Conservation (phyloP, 768 basidiomycete species). For the Cystobasidiopsis lactophilus region DNA sequence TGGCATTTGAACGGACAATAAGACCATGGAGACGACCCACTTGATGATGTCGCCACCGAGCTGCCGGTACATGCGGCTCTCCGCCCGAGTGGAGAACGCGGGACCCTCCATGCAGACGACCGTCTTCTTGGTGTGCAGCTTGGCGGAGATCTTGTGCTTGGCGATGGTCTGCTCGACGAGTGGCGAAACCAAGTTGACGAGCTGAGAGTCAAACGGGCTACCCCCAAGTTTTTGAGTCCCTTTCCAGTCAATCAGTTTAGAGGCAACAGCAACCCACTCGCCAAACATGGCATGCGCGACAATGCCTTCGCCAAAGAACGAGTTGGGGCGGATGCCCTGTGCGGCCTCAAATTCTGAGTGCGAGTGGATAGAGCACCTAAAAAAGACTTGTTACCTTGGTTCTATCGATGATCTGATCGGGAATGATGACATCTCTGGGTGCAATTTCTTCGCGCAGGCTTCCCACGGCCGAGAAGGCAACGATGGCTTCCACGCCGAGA, state of each 20-base stretch:
- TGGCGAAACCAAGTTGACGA: slow-evolving; percentile 43
- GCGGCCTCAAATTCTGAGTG: neutral
- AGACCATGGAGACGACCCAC: neutral
- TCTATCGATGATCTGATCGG: slow-evolving; percentile 82
- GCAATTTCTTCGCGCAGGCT: slow-evolving; percentile 79
- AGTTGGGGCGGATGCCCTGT: slow-evolving; percentile 53
- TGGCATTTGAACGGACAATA: neutral
- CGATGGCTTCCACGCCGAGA: slow-evolving; percentile 64
- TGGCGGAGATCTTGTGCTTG: slow-evolving; percentile 30
- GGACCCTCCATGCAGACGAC: slow-evolving; percentile 95
- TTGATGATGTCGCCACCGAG: slow-evolving; percentile 84
- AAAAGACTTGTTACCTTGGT: slow-evolving; percentile 36
- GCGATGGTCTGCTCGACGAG: slow-evolving; percentile 42
- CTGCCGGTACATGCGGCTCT: slow-evolving; percentile 75
- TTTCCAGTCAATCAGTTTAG: slow-evolving; percentile 20
- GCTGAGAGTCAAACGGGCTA: slow-evolving; percentile 25
- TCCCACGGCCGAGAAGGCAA: slow-evolving; percentile 90
- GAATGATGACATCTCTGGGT: slow-evolving; percentile 71
- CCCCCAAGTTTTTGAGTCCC: too few relatives aligned
- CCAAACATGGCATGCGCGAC: slow-evolving; percentile 90
- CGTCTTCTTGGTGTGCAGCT: slow-evolving; percentile 55
- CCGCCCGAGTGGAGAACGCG: slow-evolving; percentile 88
- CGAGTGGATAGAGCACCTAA: neutral
- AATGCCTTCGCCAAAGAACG: slow-evolving; percentile 55
- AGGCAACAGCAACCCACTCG: slow-evolving; percentile 23